A percentile compares a stretch with the other conserved stretches of the same genome.
phyloP scores from a whole-genome alignment of 805 yeast species.

The Lachancea sp. region DNA sequence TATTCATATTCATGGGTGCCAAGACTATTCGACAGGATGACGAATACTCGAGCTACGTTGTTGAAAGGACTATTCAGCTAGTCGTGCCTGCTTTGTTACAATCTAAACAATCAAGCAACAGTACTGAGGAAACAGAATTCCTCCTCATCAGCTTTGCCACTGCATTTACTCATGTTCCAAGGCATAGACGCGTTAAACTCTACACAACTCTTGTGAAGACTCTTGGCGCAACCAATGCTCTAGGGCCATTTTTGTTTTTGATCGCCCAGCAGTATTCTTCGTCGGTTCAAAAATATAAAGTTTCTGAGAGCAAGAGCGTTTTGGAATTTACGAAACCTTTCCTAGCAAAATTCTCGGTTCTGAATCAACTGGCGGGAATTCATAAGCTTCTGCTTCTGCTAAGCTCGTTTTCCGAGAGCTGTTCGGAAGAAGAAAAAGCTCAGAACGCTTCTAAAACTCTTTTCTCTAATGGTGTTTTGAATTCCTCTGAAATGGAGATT shows the following conservation, averaged over 20 bases:
- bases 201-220: conserved; percentile 74
- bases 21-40: conserved; percentile 95
- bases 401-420: conserved; percentile 34
- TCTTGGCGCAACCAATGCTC: conserved; percentile 57
- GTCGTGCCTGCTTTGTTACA: conserved; percentile 86
- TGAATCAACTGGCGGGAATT: conserved; percentile 58
- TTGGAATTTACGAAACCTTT: conserved; percentile 70
- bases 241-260: conserved; percentile 68
- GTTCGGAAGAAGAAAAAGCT: conserved; percentile 37
- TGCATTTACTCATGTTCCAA: conserved; percentile 92
- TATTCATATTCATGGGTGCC: conserved; percentile 98
- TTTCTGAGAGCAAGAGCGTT: conserved; percentile 58
- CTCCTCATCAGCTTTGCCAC: conserved; percentile 84
- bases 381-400: conserved; percentile 41
- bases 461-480: conserved; percentile 54
- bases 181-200: conserved; percentile 86
- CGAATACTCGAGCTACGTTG: conserved; percentile 86
- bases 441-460: conserved; percentile 47
- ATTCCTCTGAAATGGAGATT: conserved; percentile 45
- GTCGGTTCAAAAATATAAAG: conserved; percentile 47
- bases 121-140: conserved; percentile 68
- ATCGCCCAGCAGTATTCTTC: conserved; percentile 73
- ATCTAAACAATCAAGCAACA: conserved; percentile 37
- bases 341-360: conserved; percentile 57
- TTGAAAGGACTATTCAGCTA: conserved; percentile 81